Percentiles rank a stretch among this genome's conserved stretches.
Evolutionary conservation across 345 rosid genomes (phyloP).

Genomic region (Stellera chamaejasme): DNA sequence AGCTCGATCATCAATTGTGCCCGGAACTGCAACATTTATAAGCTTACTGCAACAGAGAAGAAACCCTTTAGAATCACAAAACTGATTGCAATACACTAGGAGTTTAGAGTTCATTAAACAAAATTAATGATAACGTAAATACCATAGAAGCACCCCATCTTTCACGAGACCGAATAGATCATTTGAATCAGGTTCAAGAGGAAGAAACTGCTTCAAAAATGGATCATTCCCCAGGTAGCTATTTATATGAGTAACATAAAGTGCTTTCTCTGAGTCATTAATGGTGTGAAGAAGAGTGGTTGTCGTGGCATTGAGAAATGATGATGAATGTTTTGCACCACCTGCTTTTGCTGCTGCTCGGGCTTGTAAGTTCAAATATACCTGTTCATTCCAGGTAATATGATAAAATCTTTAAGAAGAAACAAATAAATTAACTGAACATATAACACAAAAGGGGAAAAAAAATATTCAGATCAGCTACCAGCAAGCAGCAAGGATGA

Average conservation of each 20-base stretch:
- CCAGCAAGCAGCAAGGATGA: too few species aligned
- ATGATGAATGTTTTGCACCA: slow-evolving; percentile 44
- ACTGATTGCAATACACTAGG: background rate
- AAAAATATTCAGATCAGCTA: too few species aligned
- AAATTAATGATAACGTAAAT: slow-evolving; percentile 7
- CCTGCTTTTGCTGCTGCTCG: slow-evolving; percentile 59
- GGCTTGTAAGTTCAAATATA: slow-evolving; percentile 50
- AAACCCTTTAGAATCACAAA: slow-evolving; percentile 15
- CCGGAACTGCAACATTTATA: slow-evolving; percentile 82
- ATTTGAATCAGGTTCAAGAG: slow-evolving; percentile 62
- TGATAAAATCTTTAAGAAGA: background rate
- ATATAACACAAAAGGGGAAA: too few species aligned
- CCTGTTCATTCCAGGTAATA: slow-evolving; percentile 37
- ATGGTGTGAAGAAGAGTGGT: slow-evolving; percentile 72
- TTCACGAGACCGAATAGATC: slow-evolving; percentile 66
- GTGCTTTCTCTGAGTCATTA: slow-evolving; percentile 61
- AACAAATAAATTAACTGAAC: too few species aligned
- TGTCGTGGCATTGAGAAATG: slow-evolving; percentile 65
- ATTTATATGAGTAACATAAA: slow-evolving; percentile 85
- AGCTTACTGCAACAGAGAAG: slow-evolving; percentile 53
- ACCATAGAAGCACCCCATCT: slow-evolving; percentile 94
- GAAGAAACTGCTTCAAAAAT: slow-evolving; percentile 82
- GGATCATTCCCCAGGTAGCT: slow-evolving; percentile 84
- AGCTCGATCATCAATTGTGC: slow-evolving; percentile 91
- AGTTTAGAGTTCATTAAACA: background rate